Evolutionary conservation across 192 early-diverging fungal species (phyloP).

Genomic region (Phlyctochytrium arcticum): DNA sequence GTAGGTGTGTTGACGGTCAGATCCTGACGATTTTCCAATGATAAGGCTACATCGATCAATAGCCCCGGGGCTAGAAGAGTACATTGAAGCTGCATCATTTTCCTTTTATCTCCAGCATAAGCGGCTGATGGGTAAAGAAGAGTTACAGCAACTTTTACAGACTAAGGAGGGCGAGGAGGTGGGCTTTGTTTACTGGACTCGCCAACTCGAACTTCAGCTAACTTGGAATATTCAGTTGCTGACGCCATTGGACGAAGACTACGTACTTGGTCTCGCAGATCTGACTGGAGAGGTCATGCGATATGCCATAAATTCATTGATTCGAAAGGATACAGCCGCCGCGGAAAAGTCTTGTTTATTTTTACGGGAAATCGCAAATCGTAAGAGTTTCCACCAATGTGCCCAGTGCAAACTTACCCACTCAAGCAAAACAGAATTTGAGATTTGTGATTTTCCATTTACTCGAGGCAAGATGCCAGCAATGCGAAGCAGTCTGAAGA

Average conservation of each 20-base stretch:
- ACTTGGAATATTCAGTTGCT: no score
- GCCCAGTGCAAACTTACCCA: no score
- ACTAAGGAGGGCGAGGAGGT: conserved; percentile 10
- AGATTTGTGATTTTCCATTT: conserved; percentile 16
- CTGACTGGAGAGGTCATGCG: conserved; percentile 63
- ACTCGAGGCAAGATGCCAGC: conserved; percentile 26
- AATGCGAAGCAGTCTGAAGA: conserved; percentile 29
- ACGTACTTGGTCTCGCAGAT: conserved; percentile 55
- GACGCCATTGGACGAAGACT: conserved; percentile 44
- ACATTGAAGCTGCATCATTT: conserved; percentile 44
- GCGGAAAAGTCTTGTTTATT: conserved; percentile 38
- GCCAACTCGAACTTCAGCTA: background rate
- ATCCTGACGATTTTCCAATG: background rate
- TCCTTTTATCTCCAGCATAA: conserved; percentile 28
- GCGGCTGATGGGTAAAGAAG: conserved; percentile 15
- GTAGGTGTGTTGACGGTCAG: background rate
- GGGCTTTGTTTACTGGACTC: background rate
- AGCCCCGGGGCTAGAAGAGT: conserved; percentile 37
- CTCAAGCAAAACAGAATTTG: conserved; percentile 20
- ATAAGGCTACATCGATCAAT: conserved; percentile 31
- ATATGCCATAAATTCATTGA: conserved; percentile 48
- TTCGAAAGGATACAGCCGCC: conserved; percentile 32
- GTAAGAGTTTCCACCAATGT: conserved; percentile 17
- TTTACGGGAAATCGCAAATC: conserved; percentile 40
- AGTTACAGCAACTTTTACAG: conserved; percentile 21